A percentile compares a stretch with the other conserved stretches of the same genome.
Conservation (phyloP, 495 filamentous ascomycete genomes). For the Sabuloglossum arenarium region DNA sequence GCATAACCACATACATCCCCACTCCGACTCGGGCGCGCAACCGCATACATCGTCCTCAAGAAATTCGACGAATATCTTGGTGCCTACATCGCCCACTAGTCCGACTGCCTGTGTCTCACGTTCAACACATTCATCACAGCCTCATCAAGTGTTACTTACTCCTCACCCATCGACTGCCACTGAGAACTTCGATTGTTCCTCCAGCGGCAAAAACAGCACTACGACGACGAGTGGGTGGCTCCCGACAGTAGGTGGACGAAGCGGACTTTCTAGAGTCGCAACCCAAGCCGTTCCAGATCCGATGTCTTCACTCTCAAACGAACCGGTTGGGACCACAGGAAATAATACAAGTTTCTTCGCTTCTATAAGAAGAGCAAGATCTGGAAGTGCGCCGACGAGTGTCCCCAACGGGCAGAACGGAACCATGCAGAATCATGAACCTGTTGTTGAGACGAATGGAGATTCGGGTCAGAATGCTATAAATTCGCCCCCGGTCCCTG, state of each 20-base stretch:
- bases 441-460: background rate
- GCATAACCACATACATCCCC: slow-evolving; percentile 37
- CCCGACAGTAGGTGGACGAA: slow-evolving; percentile 20
- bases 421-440: background rate
- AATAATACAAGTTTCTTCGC: background rate
- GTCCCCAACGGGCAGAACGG: background rate
- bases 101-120: slow-evolving; percentile 8
- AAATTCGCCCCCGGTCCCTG: background rate
- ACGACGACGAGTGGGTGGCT: slow-evolving; percentile 20
- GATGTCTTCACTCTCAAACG: background rate
- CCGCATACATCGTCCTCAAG: slow-evolving; percentile 16
- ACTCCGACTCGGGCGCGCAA: slow-evolving; percentile 12
- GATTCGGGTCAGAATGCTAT: background rate
- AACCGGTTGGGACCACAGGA: background rate
- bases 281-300: slow-evolving; percentile 7
- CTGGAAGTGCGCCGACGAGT: background rate
- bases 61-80: background rate
- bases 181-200: slow-evolving; percentile 17
- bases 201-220: slow-evolving; percentile 6
- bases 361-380: background rate
- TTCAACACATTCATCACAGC: slow-evolving; percentile 8
- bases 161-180: slow-evolving; percentile 14
- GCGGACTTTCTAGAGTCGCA: slow-evolving; percentile 19
- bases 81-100: background rate
- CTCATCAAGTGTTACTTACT: slow-evolving; percentile 6